Base-by-base conservation (phyloP, 139 green algal genomes). In the Nannochloris sp. region DNA sequence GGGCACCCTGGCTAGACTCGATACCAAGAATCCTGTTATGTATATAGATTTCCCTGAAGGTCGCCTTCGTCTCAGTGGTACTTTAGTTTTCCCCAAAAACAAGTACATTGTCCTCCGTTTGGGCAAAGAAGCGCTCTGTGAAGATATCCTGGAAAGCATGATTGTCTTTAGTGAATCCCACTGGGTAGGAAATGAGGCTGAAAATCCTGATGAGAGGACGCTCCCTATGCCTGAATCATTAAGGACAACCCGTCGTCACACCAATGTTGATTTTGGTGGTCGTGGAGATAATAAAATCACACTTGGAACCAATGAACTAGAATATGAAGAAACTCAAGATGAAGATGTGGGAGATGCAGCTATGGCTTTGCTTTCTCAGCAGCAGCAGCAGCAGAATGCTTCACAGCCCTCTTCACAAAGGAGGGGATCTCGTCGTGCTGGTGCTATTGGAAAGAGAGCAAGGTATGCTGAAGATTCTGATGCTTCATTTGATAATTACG, bases 101-200 rank as follows among this genome's bases (percentile, higher is more conserved):
- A 86, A 84, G 67, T 96, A 93, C 78, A 61, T 92, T 67, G 71
- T 87, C 60, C 67, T 96, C 48, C 73, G 72, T 27, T 55, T 90
- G 53, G 73, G 60, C 9, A 77, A 76, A 54, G 68, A 72, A 2
- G 76, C 84, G 42, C 47, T 90, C 59, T 90, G 82, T 39, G 90
- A 96, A 59, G 90, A 96, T 54, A 71, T 92, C 25, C 87, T 96
- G 67, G 90, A 95, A 14, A 88, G 61, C 69, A 73, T 95, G 84
- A 82, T 95, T 24, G 79, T 96, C 15, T 96, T 96, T 59, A 79
- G 73, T 9, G 76, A 90, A 62, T 74, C 65, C 19, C 75, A 53
- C 61, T 96, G 90, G 90, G 48, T 96, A 7, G 89, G 89, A 54
- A 88, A 34, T 10, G 53, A 66, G 6, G 82, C n/a, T n/a, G 42